Conservation (phyloP, 441 rosid genomes). For the Adansonia madagascariensis region DNA sequence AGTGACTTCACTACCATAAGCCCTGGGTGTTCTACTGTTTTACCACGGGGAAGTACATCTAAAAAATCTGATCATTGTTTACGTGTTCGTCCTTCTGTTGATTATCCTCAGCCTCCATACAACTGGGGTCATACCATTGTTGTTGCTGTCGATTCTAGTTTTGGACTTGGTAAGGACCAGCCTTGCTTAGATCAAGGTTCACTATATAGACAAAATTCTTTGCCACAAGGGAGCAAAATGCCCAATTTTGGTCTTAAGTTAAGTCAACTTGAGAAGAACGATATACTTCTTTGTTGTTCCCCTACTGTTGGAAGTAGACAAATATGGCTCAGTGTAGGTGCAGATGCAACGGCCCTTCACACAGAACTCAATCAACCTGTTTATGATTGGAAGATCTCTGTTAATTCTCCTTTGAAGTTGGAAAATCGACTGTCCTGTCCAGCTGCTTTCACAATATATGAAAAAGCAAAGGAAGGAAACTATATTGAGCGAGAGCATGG, state of each 20-base stretch:
- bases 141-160: constrained; percentile 67
- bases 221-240: constrained; percentile 63
- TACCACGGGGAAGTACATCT: constrained; percentile 89
- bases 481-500: constrained; percentile 73
- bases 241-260: constrained; percentile 62
- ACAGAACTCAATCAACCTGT: constrained; percentile 93
- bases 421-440: constrained; percentile 97
- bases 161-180: constrained; percentile 69
- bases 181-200: constrained; percentile 72
- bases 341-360: constrained; percentile 90
- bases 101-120: constrained; percentile 52
- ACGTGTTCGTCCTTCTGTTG: constrained; percentile 72
- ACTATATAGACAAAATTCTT: constrained; percentile 62
- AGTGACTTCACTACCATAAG: constrained; percentile 44
- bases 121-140: constrained; percentile 67
- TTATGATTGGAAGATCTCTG: constrained; percentile 95
- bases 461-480: constrained; percentile 78
- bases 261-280: constrained; percentile 93
- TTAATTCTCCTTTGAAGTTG: constrained; percentile 86
- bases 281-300: constrained; percentile 72
- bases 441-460: constrained; percentile 89
- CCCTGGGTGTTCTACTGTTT: constrained; percentile 75
- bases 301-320: constrained; percentile 64
- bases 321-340: constrained; percentile 87
- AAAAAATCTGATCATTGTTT: constrained; percentile 70